Percentiles rank a stretch among this genome's conserved stretches.
Evolutionary conservation across 208 protist species (phyloP).

Genomic region (Crithidia bombi): DNA sequence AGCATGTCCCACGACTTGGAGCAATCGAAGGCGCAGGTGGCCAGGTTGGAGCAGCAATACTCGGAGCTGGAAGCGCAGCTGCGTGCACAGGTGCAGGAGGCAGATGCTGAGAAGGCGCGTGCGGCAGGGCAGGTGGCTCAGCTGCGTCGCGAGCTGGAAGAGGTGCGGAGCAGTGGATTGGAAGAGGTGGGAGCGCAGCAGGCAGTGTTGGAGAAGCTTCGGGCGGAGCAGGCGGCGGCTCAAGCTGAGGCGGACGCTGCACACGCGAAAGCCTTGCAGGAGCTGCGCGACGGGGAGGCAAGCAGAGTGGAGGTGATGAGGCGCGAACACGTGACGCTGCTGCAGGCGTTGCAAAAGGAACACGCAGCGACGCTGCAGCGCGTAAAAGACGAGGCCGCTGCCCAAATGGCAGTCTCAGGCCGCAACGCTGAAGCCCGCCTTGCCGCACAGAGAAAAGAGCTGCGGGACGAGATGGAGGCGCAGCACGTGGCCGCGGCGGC

Average conservation of each 20-base stretch:
- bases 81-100: slow-evolving; percentile 14
- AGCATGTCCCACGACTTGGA: not conserved
- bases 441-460: slow-evolving; percentile 14
- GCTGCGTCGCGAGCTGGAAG: slow-evolving; percentile 27
- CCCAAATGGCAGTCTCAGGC: not conserved
- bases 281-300: slow-evolving; percentile 19
- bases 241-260: slow-evolving; percentile 16
- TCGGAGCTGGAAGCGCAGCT: slow-evolving; percentile 16
- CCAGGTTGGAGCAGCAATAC: slow-evolving; percentile 14
- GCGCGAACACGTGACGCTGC: slow-evolving; percentile 19
- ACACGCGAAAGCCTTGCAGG: slow-evolving; percentile 17
- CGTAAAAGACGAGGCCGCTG: slow-evolving; percentile 2
- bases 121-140: slow-evolving; percentile 33
- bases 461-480: slow-evolving; percentile 13
- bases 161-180: not conserved
- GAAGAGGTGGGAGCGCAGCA: slow-evolving; percentile 19
- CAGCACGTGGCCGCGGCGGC: slow-evolving; percentile 22
- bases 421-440: slow-evolving; percentile 17
- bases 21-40: slow-evolving; percentile 9
- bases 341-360: slow-evolving; percentile 29
- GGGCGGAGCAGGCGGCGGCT: slow-evolving; percentile 20
- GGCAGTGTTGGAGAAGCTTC: slow-evolving; percentile 26
- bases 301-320: slow-evolving; percentile 14
- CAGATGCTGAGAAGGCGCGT: slow-evolving; percentile 27
- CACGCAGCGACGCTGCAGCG: slow-evolving; percentile 29